Conservation (phyloP, 2,329 filamentous ascomycete genomes). For the Neofusicoccum cordaticola region DNA sequence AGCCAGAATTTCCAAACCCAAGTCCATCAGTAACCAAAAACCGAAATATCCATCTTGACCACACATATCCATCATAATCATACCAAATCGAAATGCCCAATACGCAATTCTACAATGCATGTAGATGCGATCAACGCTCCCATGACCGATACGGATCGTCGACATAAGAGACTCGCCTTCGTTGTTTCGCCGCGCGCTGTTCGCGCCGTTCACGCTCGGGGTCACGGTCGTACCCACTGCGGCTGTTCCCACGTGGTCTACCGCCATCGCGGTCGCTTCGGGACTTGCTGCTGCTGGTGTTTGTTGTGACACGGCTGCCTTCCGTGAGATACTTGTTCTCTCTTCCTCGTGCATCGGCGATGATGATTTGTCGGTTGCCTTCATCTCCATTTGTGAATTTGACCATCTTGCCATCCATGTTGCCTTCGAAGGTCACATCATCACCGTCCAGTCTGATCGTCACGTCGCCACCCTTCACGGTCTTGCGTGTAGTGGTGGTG, state of each 20-base stretch:
- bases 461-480: neutral
- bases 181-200: neutral
- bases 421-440: constrained; percentile 7
- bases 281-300: constrained; percentile 12
- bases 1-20: neutral
- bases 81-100: neutral
- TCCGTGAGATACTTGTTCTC: constrained; percentile 8
- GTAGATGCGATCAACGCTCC: too few species aligned
- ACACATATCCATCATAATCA: neutral
- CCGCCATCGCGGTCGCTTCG: constrained; percentile 1
- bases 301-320: constrained; percentile 7
- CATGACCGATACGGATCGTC: neutral
- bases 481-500: constrained; percentile 2
- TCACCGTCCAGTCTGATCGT: neutral
- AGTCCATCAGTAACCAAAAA: neutral
- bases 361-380: constrained; percentile 8
- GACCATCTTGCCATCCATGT: neutral
- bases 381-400: constrained; percentile 6
- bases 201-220: neutral
- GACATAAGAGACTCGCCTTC: neutral
- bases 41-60: neutral
- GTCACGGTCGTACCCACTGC: neutral
- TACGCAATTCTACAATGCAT: neutral
- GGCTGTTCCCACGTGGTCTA: neutral
- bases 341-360: neutral